Evolutionary conservation across 2,329 filamentous ascomycete species (phyloP).

Genomic region (Penicillium corylophilum): DNA sequence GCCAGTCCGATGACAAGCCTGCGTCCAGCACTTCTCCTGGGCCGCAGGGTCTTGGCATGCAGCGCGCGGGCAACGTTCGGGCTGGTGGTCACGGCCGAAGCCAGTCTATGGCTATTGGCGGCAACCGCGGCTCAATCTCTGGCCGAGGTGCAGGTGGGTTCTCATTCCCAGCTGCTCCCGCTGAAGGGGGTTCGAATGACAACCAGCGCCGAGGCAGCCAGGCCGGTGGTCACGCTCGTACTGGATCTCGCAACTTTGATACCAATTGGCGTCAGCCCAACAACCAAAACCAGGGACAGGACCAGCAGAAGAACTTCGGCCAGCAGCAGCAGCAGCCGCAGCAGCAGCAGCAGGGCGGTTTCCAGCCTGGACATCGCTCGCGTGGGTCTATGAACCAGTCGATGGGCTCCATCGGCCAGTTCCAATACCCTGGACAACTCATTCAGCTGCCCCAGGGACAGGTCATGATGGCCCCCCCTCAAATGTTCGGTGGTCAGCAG

Average conservation of each 20-base stretch:
- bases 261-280: constrained; percentile 93
- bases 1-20: constrained; percentile 53
- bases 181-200: constrained; percentile 54
- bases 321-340: constrained; percentile 70
- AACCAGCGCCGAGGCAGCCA: constrained; percentile 74
- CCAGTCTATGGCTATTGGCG: constrained; percentile 54
- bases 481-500: constrained; percentile 81
- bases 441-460: constrained; percentile 81
- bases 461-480: constrained; percentile 74
- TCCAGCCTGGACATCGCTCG: constrained; percentile 88
- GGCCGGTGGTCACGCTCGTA: constrained; percentile 73
- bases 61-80: constrained; percentile 81
- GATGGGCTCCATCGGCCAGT: constrained; percentile 76
- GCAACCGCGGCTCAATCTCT: constrained; percentile 64
- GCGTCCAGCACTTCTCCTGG: constrained; percentile 47
- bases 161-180: constrained; percentile 62
- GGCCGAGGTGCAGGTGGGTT: constrained; percentile 69
- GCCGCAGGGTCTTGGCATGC: constrained; percentile 63
- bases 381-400: constrained; percentile 86
- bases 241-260: constrained; percentile 90
- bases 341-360: constrained; percentile 53
- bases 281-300: constrained; percentile 47
- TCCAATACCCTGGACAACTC: constrained; percentile 84
- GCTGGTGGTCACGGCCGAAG: constrained; percentile 62
- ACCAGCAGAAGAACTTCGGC: constrained; percentile 60